A percentile compares a stretch with the other conserved stretches of the same genome.
These are phyloP conservation scores for Saccharum hybrid DNA, from an alignment of 202 grass and related monocot genomes.

Conservation along the genomic window DNA sequence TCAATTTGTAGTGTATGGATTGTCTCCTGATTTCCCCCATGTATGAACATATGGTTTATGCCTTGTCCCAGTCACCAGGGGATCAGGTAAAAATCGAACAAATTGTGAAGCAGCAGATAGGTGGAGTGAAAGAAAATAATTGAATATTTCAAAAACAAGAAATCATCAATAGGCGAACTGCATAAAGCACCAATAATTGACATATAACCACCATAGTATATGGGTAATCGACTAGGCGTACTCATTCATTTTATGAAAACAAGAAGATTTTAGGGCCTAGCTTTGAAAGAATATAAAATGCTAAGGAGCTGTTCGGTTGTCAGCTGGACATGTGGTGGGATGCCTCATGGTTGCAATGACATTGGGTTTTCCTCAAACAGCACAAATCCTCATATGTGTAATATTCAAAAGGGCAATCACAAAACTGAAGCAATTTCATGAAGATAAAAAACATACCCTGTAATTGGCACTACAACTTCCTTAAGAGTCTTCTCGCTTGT, in stretches of 20 bases:
- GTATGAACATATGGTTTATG: background rate
- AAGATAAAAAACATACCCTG: slow-evolving; percentile 66
- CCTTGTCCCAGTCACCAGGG: too few relatives aligned
- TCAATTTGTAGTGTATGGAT: background rate
- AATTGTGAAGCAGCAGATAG: background rate
- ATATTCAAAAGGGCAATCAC: slow-evolving; percentile 12
- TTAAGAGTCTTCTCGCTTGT: slow-evolving; percentile 92
- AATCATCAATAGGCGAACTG: background rate
- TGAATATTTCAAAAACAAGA: slow-evolving; percentile 6
- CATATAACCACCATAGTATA: background rate
- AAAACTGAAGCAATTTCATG: slow-evolving; percentile 31
- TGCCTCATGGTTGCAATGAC: slow-evolving; percentile 26
- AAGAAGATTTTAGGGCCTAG: background rate
- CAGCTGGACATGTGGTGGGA: background rate
- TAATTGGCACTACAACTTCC: slow-evolving; percentile 94
- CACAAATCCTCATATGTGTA: slow-evolving; percentile 5
- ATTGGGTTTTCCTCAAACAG: background rate
- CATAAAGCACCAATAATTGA: slow-evolving; percentile 13
- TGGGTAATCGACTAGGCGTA: slow-evolving; percentile 1
- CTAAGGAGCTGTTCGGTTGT: background rate
- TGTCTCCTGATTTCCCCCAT: background rate
- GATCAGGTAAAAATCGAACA: background rate
- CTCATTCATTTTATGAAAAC: slow-evolving; percentile 3
- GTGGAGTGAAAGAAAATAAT: background rate
- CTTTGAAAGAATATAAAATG: background rate